Evolutionary conservation across 306 rosid genomes (phyloP).

Genomic region (Lathyrus sativus): DNA sequence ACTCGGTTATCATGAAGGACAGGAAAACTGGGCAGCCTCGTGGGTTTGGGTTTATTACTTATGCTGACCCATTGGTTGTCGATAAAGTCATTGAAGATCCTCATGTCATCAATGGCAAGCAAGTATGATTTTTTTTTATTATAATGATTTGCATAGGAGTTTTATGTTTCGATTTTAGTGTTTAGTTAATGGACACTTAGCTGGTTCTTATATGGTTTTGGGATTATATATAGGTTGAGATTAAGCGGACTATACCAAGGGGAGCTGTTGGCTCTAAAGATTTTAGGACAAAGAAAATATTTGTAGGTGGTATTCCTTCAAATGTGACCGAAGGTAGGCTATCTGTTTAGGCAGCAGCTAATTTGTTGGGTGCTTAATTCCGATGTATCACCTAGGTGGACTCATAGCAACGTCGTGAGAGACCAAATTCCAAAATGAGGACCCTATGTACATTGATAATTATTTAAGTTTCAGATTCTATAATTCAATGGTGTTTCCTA

Average conservation of each 20-base stretch:
- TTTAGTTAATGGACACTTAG: constrained; percentile 33
- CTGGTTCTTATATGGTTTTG: constrained; percentile 42
- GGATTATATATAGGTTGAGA: constrained; percentile 69
- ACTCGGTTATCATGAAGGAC: constrained; percentile 95
- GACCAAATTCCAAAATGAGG: constrained; percentile 27
- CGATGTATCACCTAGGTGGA: constrained; percentile 35
- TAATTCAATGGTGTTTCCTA: constrained; percentile 3
- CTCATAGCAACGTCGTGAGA: constrained; percentile 33
- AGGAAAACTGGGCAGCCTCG: constrained; percentile 92
- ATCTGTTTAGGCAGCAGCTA: constrained; percentile 32
- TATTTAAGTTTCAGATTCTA: constrained; percentile 27
- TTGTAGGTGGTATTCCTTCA: constrained; percentile 94
- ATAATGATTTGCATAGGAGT: constrained; percentile 38
- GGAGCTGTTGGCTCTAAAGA: constrained; percentile 81
- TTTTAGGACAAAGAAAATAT: constrained; percentile 88
- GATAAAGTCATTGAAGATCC: constrained; percentile 82
- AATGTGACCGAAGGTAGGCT: constrained; percentile 77
- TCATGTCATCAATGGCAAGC: constrained; percentile 82
- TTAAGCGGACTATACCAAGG: constrained; percentile 95
- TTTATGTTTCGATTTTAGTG: constrained; percentile 32
- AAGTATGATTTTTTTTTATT: constrained; percentile 50
- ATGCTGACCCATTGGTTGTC: constrained; percentile 80
- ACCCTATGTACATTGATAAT: constrained; percentile 13
- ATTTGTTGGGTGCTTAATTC: constrained; percentile 26
- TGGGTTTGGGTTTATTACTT: constrained; percentile 91